Conservation (phyloP, 768 basidiomycete species). For the Lactifluus piperatus region DNA sequence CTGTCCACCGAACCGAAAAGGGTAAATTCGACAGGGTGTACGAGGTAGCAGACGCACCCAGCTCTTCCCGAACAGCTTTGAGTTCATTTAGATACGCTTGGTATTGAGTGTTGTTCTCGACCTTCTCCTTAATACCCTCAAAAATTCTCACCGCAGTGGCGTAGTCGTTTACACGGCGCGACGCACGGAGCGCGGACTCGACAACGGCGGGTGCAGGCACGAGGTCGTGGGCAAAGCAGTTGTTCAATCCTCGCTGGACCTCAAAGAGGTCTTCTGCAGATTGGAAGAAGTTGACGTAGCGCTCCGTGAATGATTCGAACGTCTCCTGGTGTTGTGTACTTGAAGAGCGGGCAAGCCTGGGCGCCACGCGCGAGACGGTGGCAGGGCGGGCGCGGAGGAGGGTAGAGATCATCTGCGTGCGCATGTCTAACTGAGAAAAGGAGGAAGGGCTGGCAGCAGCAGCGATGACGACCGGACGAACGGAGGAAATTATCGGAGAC, state of each 20-base stretch:
- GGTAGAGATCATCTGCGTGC: constrained; percentile 49
- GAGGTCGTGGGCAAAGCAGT: constrained; percentile 98
- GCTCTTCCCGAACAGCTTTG: constrained; percentile 79
- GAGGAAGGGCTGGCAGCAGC: constrained; percentile 7
- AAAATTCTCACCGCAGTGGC: constrained; percentile 94
- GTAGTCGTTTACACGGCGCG: constrained; percentile 91
- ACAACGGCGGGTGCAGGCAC: constrained; percentile 79
- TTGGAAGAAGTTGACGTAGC: constrained; percentile 92
- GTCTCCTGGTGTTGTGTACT: constrained; percentile 77
- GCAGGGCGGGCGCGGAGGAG: constrained; percentile 55
- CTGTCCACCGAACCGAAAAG: constrained; percentile 27
- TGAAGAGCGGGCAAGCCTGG: constrained; percentile 42
- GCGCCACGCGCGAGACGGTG: constrained; percentile 32
- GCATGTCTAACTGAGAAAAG: constrained; percentile 31
- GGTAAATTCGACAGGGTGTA: not conserved
- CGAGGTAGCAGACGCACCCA: constrained; percentile 47
- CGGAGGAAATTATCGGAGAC: not conserved
- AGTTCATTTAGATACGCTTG: constrained; percentile 88
- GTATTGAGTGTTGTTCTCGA: constrained; percentile 95
- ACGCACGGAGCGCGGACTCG: constrained; percentile 80
- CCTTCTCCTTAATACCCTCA: constrained; percentile 95
- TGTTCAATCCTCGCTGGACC: constrained; percentile 97
- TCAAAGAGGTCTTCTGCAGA: constrained; percentile 94
- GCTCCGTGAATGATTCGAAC: constrained; percentile 89
- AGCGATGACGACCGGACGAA: constrained; percentile 2